A percentile compares a stretch with the other conserved stretches of the same genome.
Conservation (phyloP, 805 yeast genomes). For the Candida michaelii region DNA sequence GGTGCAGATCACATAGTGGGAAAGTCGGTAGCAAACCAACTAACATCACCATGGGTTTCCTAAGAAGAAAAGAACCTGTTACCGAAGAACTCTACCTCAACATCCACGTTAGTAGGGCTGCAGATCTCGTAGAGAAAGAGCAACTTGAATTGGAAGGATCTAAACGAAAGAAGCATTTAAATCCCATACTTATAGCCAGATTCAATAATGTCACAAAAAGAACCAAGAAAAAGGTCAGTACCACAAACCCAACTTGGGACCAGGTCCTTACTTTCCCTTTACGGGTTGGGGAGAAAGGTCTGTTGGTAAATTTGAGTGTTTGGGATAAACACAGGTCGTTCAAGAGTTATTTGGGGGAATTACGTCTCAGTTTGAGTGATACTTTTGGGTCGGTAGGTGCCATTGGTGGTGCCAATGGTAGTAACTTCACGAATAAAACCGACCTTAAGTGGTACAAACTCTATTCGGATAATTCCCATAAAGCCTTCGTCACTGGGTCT, state of each 20-base stretch:
- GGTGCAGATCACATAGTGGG: too few relatives aligned
- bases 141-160: constrained; percentile 7
- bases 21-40: constrained; percentile 3
- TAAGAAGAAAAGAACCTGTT: neutral
- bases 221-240: constrained; percentile 30
- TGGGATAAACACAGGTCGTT: constrained; percentile 42
- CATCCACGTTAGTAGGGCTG: constrained; percentile 39
- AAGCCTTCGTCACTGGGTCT: constrained; percentile 50
- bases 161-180: constrained; percentile 16
- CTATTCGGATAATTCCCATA: constrained; percentile 37
- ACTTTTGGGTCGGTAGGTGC: constrained; percentile 19
- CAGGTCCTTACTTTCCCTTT: constrained; percentile 32
- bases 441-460: constrained; percentile 47
- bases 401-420: neutral
- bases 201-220: constrained; percentile 30
- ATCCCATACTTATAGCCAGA: constrained; percentile 38
- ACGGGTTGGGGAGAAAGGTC: constrained; percentile 26
- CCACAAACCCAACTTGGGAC: constrained; percentile 44
- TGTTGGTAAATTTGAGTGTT: constrained; percentile 31
- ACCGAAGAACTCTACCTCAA: constrained; percentile 13
- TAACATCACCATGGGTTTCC: neutral
- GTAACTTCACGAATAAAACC: constrained; percentile 17
- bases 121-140: constrained; percentile 29
- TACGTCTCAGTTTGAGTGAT: constrained; percentile 30
- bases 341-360: constrained; percentile 41